Percentiles rank a stretch among this genome's conserved stretches.
Conservation (phyloP, 352 stramenopile species). For the Lagenidium giganteum region DNA sequence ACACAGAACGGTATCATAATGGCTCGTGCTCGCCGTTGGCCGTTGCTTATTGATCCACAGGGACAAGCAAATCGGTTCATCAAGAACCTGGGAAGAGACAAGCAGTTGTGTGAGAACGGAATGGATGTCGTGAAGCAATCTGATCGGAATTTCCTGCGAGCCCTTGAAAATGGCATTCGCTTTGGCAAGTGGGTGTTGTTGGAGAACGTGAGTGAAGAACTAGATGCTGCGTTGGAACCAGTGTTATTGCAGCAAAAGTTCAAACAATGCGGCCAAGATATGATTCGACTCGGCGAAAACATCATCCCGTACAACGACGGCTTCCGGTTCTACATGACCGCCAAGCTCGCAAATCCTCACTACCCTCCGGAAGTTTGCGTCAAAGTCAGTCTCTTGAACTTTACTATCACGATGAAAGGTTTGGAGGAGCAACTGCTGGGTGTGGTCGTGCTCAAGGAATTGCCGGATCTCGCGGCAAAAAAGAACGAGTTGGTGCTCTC, state of each 20-base stretch:
- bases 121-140: constrained; percentile 91
- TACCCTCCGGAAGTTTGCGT: constrained; percentile 89
- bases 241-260: constrained; percentile 90
- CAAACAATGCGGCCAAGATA: constrained; percentile 89
- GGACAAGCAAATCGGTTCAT: constrained; percentile 92
- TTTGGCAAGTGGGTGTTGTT: constrained; percentile 91
- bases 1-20: constrained; percentile 95
- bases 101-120: constrained; percentile 80
- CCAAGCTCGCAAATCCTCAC: constrained; percentile 90
- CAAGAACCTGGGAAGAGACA: constrained; percentile 85
- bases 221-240: constrained; percentile 88
- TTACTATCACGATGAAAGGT: constrained; percentile 90
- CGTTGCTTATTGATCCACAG: constrained; percentile 89
- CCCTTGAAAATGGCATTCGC: constrained; percentile 85
- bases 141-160: constrained; percentile 84
- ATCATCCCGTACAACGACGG: constrained; percentile 89
- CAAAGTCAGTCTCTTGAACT: constrained; percentile 91
- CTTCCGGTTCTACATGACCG: constrained; percentile 92
- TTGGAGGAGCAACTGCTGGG: constrained; percentile 89
- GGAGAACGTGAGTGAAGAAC: constrained; percentile 87
- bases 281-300: constrained; percentile 90
- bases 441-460: constrained; percentile 86
- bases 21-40: constrained; percentile 73
- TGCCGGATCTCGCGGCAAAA: constrained; percentile 87
- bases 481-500: constrained; percentile 89